phyloP scores from a whole-genome alignment of 768 basidiomycete species.

The Gymnopilus junonius region DNA sequence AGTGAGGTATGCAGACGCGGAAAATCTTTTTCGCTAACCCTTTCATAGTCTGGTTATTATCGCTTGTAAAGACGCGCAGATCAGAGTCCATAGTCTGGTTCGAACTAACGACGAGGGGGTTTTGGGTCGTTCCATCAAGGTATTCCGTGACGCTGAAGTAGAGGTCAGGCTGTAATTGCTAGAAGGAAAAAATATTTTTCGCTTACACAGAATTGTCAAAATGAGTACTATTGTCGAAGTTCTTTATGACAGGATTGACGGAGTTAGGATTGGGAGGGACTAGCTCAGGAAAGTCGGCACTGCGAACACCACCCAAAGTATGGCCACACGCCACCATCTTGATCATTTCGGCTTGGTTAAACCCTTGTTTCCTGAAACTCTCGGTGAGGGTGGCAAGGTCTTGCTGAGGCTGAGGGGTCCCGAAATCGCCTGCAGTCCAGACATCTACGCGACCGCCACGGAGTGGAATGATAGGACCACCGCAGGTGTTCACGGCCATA shows the following conservation, averaged over 20 bases:
- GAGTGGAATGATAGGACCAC: constrained; percentile 66
- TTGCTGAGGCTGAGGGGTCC: constrained; percentile 49
- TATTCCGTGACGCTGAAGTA: constrained; percentile 37
- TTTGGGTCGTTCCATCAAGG: constrained; percentile 37
- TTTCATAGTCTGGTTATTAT: constrained; percentile 38
- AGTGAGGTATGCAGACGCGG: neutral
- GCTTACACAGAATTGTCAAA: constrained; percentile 50
- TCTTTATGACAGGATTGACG: constrained; percentile 31
- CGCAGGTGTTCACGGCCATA: constrained; percentile 54
- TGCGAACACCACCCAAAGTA: constrained; percentile 53
- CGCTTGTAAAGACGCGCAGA: constrained; percentile 37
- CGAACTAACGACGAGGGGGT: constrained; percentile 36
- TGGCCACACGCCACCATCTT: constrained; percentile 55
- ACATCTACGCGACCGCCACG: constrained; percentile 58
- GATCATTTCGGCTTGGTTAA: constrained; percentile 52
- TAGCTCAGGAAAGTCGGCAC: constrained; percentile 47
- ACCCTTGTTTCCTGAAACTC: constrained; percentile 48
- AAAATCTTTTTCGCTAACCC: constrained; percentile 20
- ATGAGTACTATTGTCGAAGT: constrained; percentile 44
- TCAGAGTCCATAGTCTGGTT: constrained; percentile 42
- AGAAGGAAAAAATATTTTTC: neutral
- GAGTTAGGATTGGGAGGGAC: constrained; percentile 38
- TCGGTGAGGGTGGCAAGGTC: constrained; percentile 41
- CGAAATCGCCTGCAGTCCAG: constrained; percentile 25
- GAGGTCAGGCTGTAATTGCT: neutral